Base-by-base conservation (phyloP, 768 basidiomycete species). In the Albatrellus ellisii region DNA sequence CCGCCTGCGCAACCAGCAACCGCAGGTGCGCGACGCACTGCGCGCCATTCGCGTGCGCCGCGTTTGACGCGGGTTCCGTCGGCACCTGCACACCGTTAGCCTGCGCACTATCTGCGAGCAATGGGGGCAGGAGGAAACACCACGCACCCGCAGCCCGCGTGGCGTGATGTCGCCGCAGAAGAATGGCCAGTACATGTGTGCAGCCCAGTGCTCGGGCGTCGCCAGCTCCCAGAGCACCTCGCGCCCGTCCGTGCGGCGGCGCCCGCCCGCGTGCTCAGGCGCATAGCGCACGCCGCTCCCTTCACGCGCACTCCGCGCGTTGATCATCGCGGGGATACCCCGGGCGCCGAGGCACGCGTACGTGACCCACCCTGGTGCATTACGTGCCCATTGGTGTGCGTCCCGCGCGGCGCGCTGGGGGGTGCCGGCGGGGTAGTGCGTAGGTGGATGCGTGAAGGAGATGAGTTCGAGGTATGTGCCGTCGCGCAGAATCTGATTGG, bases 141-240 rank as follows among this genome's bases (percentile, higher is more conserved):
- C 26, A 38, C 40, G 18, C 20, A 79, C 83, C 56, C 82, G 63
- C 57, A 67, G 65, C 2, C 57, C 48, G 37, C 81, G 61, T 2
- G 77, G 72, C 3, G 79, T 82, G 2, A 81, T 59, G 52, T 85
- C 82, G 10, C 78, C 78, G 50, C 83, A 85, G 56, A 78, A 85
- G 53, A 85, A 85, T 6, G 82, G 81, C 14, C 76, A 55, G 52
- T 49, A 2, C 32, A 37, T 28, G 14, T 68, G 9, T 58, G 50
- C 7, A 20, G 12, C 34, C 48, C 26, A 34, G 41, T 31, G 11
- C 37, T 41, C 9, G 27, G 76, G 63, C 3, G 62, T 56, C 2
- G 63, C 69, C 28, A 80, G 69, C 29, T 75, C 52, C 79, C 81
- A 84, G 51, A 70, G 56, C 35, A 85, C 46, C 10, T 64, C 57